phyloP scores from a whole-genome alignment of 495 filamentous ascomycete genomes.

The Tuber brumale region DNA sequence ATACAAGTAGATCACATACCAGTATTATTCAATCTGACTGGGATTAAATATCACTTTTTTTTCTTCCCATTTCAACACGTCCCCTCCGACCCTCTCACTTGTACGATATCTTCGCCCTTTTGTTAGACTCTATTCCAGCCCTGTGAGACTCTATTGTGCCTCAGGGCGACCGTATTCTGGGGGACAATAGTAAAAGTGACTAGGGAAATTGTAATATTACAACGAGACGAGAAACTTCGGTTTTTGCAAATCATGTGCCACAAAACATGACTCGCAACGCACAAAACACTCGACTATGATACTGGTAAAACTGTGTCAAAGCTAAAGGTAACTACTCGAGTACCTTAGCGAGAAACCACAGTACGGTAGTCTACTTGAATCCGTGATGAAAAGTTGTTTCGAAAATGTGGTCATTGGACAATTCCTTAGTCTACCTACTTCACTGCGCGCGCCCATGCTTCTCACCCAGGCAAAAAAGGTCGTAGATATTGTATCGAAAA shows the following conservation, averaged over 20 bases:
- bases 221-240: neutral
- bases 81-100: neutral
- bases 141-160: neutral
- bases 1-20: neutral
- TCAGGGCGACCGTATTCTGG: neutral
- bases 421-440: no score
- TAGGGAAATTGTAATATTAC: neutral
- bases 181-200: neutral
- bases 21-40: neutral
- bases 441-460: no score
- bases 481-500: neutral
- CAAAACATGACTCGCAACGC: neutral
- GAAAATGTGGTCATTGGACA: neutral
- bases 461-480: neutral
- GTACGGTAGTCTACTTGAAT: neutral
- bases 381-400: neutral
- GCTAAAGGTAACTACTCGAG: neutral
- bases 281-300: neutral
- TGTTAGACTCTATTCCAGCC: neutral
- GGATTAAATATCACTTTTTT: neutral
- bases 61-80: neutral
- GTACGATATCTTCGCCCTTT: neutral
- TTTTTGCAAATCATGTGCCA: neutral
- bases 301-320: no score
- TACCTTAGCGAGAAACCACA: neutral